Conservation (phyloP, 2,329 filamentous ascomycete species). For the Gaeumannomyces sp. region DNA sequence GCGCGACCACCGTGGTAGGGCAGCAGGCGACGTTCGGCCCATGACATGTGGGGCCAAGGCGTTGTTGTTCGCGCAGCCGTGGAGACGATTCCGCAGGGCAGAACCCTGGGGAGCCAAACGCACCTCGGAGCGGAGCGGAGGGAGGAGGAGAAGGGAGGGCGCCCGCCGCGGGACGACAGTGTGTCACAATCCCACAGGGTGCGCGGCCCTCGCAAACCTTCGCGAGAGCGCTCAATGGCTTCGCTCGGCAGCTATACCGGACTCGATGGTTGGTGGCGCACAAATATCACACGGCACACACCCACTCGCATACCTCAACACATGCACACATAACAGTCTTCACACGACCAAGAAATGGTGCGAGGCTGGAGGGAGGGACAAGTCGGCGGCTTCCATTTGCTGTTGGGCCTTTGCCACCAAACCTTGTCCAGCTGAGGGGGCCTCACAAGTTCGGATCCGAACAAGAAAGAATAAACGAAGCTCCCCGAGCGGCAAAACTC, state of each 20-base stretch:
- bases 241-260: background rate
- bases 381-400: no score
- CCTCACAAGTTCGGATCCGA: background rate
- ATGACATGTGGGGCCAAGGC: background rate
- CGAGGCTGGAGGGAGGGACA: no score
- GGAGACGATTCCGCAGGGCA: background rate
- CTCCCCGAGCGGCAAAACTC: no score
- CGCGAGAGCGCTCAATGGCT: background rate
- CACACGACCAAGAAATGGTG: no score
- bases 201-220: background rate
- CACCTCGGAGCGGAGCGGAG: background rate
- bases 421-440: background rate
- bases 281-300: background rate
- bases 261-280: background rate
- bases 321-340: no score
- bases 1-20: background rate
- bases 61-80: background rate
- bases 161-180: background rate
- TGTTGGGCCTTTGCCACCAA: background rate
- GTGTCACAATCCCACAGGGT: background rate
- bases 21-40: background rate
- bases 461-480: background rate
- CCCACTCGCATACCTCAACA: background rate
- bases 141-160: no score
- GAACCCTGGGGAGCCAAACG: background rate